Percentiles rank a stretch among this genome's conserved stretches.
These are phyloP conservation scores for Tolypocladium tropicale DNA, from an alignment of 2,329 filamentous ascomycete species.

Conservation along the genomic window DNA sequence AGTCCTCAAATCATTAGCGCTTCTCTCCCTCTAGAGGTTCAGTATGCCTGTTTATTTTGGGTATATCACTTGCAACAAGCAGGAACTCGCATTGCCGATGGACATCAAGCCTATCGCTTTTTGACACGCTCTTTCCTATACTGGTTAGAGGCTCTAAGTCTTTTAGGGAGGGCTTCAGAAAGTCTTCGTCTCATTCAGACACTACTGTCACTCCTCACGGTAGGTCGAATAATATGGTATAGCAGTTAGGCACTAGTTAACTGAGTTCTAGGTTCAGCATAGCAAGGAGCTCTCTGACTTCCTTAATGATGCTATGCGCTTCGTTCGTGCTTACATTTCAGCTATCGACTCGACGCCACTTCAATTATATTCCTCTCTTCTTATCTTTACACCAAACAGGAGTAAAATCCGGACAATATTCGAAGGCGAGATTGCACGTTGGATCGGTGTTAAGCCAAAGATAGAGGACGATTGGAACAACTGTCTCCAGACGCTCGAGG, in stretches of 20 bases:
- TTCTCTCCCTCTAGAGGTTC: neutral
- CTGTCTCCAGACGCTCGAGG: neutral
- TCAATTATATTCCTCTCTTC: neutral
- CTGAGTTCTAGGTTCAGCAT: neutral
- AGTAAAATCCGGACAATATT: neutral
- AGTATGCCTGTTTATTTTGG: neutral
- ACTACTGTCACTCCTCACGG: neutral
- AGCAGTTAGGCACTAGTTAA: rapidly evolving
- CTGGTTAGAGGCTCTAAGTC: neutral
- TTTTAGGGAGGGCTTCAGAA: neutral
- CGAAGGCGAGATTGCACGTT: neutral
- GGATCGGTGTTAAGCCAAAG: neutral
- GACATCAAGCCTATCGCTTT: neutral
- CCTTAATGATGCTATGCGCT: neutral
- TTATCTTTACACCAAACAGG: neutral
- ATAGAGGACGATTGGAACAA: neutral
- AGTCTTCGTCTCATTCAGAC: neutral
- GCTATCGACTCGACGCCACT: neutral
- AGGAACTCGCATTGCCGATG: too few species aligned
- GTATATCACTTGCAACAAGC: neutral
- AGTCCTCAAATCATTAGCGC: neutral
- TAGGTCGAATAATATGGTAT: neutral
- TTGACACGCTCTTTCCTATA: neutral
- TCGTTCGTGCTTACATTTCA: neutral
- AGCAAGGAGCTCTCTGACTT: neutral